Conservation (phyloP, 2,329 filamentous ascomycete species). For the Botrytis byssoidea region DNA sequence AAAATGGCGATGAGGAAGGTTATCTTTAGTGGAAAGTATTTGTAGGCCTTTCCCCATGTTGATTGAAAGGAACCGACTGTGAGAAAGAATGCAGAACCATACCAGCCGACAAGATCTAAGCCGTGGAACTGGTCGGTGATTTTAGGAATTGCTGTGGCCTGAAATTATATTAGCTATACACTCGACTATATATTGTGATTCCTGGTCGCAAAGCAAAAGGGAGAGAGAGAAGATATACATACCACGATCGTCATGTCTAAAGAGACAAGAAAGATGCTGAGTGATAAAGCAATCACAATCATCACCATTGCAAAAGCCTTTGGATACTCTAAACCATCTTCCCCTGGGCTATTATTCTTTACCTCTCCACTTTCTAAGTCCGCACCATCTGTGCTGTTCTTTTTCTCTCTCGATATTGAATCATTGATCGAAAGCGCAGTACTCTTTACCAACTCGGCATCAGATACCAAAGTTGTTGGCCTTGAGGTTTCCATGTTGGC, state of each 20-base stretch:
- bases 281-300: constrained; percentile 48
- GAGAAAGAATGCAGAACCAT: constrained; percentile 55
- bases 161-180: background rate
- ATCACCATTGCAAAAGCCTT: constrained; percentile 37
- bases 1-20: constrained; percentile 38
- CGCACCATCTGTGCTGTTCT: constrained; percentile 24
- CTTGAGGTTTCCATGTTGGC: constrained; percentile 8
- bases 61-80: constrained; percentile 43
- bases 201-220: background rate
- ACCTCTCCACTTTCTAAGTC: constrained; percentile 18
- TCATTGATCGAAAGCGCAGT: constrained; percentile 24
- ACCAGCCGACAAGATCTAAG: constrained; percentile 54
- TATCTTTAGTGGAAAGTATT: constrained; percentile 39
- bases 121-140: constrained; percentile 53
- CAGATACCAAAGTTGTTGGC: background rate
- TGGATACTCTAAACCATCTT: constrained; percentile 34
- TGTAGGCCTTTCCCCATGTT: constrained; percentile 39
- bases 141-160: constrained; percentile 54
- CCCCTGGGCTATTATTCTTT: constrained; percentile 11
- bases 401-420: constrained; percentile 28
- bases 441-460: constrained; percentile 27
- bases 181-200: background rate
- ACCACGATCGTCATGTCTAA: constrained; percentile 51
- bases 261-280: constrained; percentile 48
- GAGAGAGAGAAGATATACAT: background rate